Evolutionary conservation across 495 filamentous ascomycete species (phyloP).

Genomic region (Elaphomyces granulatus): DNA sequence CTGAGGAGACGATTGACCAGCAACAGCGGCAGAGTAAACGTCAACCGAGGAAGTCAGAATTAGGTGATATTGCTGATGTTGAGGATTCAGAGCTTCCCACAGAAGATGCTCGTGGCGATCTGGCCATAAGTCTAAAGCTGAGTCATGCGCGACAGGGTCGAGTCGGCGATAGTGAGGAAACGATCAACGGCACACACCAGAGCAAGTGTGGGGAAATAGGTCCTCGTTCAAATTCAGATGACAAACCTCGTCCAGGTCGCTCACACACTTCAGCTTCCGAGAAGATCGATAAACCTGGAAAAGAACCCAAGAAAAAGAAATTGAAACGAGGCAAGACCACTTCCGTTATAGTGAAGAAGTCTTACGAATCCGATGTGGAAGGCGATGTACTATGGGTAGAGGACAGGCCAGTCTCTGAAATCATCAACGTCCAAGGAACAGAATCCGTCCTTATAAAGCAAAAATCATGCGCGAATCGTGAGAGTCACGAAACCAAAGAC

Average conservation of each 20-base stretch:
- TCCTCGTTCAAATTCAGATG: no score
- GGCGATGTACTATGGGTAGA: slow-evolving; percentile 29
- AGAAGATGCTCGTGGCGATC: no score
- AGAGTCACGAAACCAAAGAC: background rate
- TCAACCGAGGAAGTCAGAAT: background rate
- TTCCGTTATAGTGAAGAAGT: slow-evolving; percentile 16
- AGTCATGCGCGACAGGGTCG: no score
- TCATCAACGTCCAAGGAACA: background rate
- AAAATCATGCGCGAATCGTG: background rate
- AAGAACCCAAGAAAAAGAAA: slow-evolving; percentile 24
- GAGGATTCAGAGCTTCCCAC: no score
- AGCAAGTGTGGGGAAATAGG: no score
- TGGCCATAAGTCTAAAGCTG: no score
- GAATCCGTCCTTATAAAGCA: background rate
- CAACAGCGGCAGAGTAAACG: background rate
- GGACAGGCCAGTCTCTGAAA: slow-evolving; percentile 11
- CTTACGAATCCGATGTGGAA: slow-evolving; percentile 16
- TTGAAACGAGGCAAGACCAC: slow-evolving; percentile 28
- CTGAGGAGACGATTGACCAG: background rate
- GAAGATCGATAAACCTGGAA: no score
- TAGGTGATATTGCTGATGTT: no score
- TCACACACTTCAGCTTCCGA: no score
- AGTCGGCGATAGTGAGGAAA: no score
- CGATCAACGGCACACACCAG: no score
- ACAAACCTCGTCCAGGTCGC: no score